Conservation (phyloP, 1,139 yeast genomes). For the Sugiyamaella xylanicola region DNA sequence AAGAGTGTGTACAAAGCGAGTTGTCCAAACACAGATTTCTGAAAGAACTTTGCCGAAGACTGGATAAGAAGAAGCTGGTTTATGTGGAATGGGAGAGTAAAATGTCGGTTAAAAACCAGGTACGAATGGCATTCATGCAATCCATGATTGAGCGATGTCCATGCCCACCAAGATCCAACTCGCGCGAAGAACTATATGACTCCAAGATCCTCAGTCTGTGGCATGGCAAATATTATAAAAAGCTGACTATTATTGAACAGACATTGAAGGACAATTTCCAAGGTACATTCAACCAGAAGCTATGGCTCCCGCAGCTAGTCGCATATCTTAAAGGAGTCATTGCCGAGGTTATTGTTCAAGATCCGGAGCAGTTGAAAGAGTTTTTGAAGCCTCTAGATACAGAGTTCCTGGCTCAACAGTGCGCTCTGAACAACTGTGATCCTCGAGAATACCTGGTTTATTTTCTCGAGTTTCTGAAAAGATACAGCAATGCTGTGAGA, state of each 20-base stretch:
- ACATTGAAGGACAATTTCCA: constrained; percentile 9
- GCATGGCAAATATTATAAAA: constrained; percentile 23
- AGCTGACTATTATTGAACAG: constrained; percentile 9
- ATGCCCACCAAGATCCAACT: constrained; percentile 22
- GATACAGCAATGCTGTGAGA: constrained; percentile 12
- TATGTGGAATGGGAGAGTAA: constrained; percentile 20
- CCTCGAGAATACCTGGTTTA: constrained; percentile 19
- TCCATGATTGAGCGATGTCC: constrained; percentile 19
- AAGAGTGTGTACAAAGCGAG: constrained; percentile 26
- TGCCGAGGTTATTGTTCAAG: constrained; percentile 21
- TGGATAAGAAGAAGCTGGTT: constrained; percentile 17
- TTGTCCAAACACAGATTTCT: constrained; percentile 23
- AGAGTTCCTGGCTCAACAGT: constrained; percentile 34
- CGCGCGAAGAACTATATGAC: constrained; percentile 27
- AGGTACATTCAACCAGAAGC: constrained; percentile 23
- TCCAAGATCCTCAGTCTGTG: constrained; percentile 17
- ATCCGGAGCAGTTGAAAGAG: constrained; percentile 20
- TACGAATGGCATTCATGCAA: constrained; percentile 22
- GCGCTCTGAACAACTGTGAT: constrained; percentile 31
- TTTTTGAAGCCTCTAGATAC: constrained; percentile 28
- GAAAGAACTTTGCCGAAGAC: constrained; percentile 19
- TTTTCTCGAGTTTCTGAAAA: constrained; percentile 19
- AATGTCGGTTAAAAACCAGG: constrained; percentile 16
- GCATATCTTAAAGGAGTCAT: constrained; percentile 23
- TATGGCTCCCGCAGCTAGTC: constrained; percentile 34